phyloP scores from a whole-genome alignment of 495 filamentous ascomycete genomes.

The Barbatosphaeria neglecta region DNA sequence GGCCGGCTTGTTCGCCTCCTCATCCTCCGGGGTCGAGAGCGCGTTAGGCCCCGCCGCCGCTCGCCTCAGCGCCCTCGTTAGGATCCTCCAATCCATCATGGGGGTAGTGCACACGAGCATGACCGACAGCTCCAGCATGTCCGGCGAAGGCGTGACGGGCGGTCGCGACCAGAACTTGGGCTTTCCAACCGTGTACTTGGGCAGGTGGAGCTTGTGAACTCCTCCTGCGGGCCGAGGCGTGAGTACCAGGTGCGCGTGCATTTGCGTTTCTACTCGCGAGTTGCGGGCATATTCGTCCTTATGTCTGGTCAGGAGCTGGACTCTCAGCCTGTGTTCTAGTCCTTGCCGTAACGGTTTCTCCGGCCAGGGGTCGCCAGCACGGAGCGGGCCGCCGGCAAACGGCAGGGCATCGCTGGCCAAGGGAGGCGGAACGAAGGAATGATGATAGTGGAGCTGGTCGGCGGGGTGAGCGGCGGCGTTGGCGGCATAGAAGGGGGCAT shows the following conservation, averaged over 20 bases:
- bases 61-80: conserved; percentile 48
- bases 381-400: no score
- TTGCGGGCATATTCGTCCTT: conserved; percentile 62
- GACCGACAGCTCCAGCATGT: conserved; percentile 70
- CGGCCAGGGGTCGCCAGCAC: no score
- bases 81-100: conserved; percentile 66
- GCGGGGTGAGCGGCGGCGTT: no score
- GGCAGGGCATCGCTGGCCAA: no score
- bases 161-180: conserved; percentile 71
- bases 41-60: conserved; percentile 5
- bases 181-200: conserved; percentile 81
- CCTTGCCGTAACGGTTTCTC: no score
- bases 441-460: no score
- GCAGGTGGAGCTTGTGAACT: conserved; percentile 70
- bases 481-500: no score
- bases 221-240: conserved; percentile 58
- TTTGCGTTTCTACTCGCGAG: conserved; percentile 91
- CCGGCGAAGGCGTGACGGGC: conserved; percentile 42
- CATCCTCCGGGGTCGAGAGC: conserved; percentile 10
- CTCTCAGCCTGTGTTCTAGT: no score
- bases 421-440: no score
- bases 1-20: conserved; percentile 56
- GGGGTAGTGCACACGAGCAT: conserved; percentile 84
- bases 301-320: conserved; percentile 5
- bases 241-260: conserved; percentile 66